phyloP scores from a whole-genome alignment of 768 basidiomycete genomes.

The Phlegmacium glaucopus region DNA sequence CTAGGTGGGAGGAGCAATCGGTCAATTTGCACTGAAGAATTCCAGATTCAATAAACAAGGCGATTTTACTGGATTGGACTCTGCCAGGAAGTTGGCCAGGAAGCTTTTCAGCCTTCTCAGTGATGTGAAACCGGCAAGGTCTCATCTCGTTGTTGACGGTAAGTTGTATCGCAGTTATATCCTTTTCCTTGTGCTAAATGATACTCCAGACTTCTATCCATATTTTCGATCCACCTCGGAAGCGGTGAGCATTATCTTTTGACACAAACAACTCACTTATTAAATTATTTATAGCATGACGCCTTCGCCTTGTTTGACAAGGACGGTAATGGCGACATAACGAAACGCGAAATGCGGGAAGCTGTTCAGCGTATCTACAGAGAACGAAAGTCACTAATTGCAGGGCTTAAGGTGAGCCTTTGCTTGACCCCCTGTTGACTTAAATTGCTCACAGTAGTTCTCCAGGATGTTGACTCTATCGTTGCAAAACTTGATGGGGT shows the following conservation, averaged over 20 bases:
- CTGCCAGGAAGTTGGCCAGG: slow-evolving; percentile 63
- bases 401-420: slow-evolving; percentile 60
- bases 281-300: slow-evolving; percentile 41
- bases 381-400: slow-evolving; percentile 68
- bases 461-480: slow-evolving; percentile 65
- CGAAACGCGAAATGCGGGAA: slow-evolving; percentile 76
- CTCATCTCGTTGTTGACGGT: slow-evolving; percentile 69
- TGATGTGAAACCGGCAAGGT: slow-evolving; percentile 54
- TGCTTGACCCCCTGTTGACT: slow-evolving; percentile 1
- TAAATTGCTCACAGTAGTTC: not conserved
- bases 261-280: slow-evolving; percentile 5
- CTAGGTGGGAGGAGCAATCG: slow-evolving; percentile 58
- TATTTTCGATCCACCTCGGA: slow-evolving; percentile 73
- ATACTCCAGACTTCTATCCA: slow-evolving; percentile 62
- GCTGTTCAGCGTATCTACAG: slow-evolving; percentile 78
- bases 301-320: slow-evolving; percentile 75
- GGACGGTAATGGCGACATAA: slow-evolving; percentile 81
- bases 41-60: slow-evolving; percentile 55
- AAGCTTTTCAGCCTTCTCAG: slow-evolving; percentile 65
- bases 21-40: slow-evolving; percentile 67
- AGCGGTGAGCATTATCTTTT: slow-evolving; percentile 44
- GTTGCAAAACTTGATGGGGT: slow-evolving; percentile 80
- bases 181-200: slow-evolving; percentile 1
- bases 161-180: slow-evolving; percentile 7
- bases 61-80: slow-evolving; percentile 53